Conservation (phyloP, 192 early-diverging fungal species). For the Gigaspora rosea region DNA sequence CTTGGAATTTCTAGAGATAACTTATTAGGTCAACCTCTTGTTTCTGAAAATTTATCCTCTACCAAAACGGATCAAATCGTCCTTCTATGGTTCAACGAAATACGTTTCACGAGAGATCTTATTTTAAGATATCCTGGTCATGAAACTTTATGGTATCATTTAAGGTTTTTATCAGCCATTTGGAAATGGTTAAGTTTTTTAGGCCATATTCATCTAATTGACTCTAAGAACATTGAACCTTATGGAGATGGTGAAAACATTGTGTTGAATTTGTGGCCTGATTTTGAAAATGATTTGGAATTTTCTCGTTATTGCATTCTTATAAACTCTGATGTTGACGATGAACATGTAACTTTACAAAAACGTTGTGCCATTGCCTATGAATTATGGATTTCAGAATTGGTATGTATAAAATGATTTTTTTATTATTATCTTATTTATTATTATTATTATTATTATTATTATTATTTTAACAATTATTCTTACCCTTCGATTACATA, state of each 20-base stretch:
- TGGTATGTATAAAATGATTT: neutral
- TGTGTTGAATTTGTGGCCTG: neutral
- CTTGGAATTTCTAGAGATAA: conserved; percentile 31
- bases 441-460: too few species aligned
- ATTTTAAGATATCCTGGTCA: conserved; percentile 51
- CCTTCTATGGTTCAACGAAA: conserved; percentile 37
- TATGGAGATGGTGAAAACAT: neutral
- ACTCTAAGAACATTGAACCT: too few species aligned
- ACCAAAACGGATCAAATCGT: neutral
- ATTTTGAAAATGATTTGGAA: neutral
- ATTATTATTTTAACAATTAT: too few species aligned
- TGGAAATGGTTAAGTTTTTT: conserved; percentile 36
- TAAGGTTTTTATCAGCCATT: conserved; percentile 45
- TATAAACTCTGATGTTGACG: neutral
- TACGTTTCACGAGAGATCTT: conserved; percentile 33
- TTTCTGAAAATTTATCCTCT: neutral
- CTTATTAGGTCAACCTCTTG: neutral
- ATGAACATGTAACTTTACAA: neutral
- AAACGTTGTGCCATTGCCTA: neutral
- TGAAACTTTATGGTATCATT: conserved; percentile 56
- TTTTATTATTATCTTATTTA: too few species aligned
- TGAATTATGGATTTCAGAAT: conserved; percentile 28
- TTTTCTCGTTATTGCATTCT: conserved; percentile 6
- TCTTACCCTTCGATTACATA: too few species aligned
- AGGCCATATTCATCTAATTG: neutral